Conservation (phyloP, 73 alveolate genomes). For the Loxodes magnus region DNA sequence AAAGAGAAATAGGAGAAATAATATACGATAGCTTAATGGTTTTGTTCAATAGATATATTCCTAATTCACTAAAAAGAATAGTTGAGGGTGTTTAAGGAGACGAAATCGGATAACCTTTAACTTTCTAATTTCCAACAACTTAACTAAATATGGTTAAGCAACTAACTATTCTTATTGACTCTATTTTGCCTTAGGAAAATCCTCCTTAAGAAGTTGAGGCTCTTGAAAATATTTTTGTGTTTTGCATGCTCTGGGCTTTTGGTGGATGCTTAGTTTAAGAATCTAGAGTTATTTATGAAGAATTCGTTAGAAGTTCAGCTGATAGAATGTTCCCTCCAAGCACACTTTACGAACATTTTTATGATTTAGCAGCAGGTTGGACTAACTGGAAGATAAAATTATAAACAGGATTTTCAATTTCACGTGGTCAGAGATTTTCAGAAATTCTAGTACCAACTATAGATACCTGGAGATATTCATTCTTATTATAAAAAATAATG, state of each 20-base stretch:
- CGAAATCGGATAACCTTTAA: constrained; percentile 61
- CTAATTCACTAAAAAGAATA: constrained; percentile 52
- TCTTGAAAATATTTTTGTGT: constrained; percentile 86
- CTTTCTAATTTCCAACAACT: constrained; percentile 57
- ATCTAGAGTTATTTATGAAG: constrained; percentile 86
- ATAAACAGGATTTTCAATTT: constrained; percentile 38
- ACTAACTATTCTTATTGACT: constrained; percentile 73
- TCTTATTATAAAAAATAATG: constrained; percentile 68
- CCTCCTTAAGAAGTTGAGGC: constrained; percentile 85
- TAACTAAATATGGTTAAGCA: constrained; percentile 76
- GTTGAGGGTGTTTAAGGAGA: constrained; percentile 76
- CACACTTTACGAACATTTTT: constrained; percentile 44
- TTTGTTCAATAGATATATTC: constrained; percentile 51
- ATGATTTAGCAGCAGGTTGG: constrained; percentile 51
- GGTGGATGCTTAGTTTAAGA: constrained; percentile 90
- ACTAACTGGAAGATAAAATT: constrained; percentile 76
- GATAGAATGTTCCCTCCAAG: constrained; percentile 57
- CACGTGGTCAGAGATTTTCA: constrained; percentile 87
- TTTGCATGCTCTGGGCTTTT: constrained; percentile 95
- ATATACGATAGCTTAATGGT: constrained; percentile 39
- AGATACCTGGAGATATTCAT: constrained; percentile 91
- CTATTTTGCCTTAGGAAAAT: constrained; percentile 81
- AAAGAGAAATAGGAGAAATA: constrained; percentile 11
- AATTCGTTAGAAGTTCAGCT: constrained; percentile 61
- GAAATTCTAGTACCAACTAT: constrained; percentile 98